These are phyloP conservation scores for Aspergillus incahuasiensis DNA, from an alignment of 495 filamentous ascomycete species.

Conservation along the genomic window DNA sequence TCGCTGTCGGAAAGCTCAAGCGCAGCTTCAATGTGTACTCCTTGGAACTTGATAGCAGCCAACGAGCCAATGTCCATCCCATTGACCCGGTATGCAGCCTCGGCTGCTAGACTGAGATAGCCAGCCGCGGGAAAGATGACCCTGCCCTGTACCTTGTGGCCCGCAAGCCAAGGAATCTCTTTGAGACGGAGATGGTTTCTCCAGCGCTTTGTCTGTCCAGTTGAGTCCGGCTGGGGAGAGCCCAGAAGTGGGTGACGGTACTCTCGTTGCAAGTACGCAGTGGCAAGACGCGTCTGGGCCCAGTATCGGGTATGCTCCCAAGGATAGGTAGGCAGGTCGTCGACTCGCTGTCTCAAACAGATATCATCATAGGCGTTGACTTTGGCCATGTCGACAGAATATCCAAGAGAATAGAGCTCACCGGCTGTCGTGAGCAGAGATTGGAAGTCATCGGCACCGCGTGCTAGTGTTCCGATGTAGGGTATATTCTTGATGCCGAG, in stretches of 20 bases:
- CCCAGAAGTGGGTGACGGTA: slow-evolving; percentile 33
- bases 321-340: slow-evolving; percentile 42
- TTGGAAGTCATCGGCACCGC: slow-evolving; percentile 32
- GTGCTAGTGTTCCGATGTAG: slow-evolving; percentile 37
- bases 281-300: slow-evolving; percentile 43
- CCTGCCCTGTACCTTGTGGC: slow-evolving; percentile 37
- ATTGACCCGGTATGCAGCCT: slow-evolving; percentile 30
- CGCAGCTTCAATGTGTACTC: too few species aligned
- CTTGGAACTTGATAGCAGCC: slow-evolving; percentile 26
- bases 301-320: slow-evolving; percentile 51
- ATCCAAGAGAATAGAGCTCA: not conserved
- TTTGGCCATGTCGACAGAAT: not conserved
- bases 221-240: slow-evolving; percentile 14
- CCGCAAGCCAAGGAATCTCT: slow-evolving; percentile 39
- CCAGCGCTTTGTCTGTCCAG: slow-evolving; percentile 28
- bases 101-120: slow-evolving; percentile 53
- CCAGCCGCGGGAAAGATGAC: slow-evolving; percentile 58
- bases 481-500: slow-evolving; percentile 18
- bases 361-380: not conserved
- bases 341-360: not conserved
- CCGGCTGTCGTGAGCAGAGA: slow-evolving; percentile 42
- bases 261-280: slow-evolving; percentile 13
- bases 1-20: too few species aligned
- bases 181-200: slow-evolving; percentile 27
- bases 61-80: slow-evolving; percentile 33